Evolutionary conservation across 2,329 filamentous ascomycete genomes (phyloP), one percentile per base, ranked within the genome.

Genomic region (Colletotrichum neosansevieriae): DNA sequence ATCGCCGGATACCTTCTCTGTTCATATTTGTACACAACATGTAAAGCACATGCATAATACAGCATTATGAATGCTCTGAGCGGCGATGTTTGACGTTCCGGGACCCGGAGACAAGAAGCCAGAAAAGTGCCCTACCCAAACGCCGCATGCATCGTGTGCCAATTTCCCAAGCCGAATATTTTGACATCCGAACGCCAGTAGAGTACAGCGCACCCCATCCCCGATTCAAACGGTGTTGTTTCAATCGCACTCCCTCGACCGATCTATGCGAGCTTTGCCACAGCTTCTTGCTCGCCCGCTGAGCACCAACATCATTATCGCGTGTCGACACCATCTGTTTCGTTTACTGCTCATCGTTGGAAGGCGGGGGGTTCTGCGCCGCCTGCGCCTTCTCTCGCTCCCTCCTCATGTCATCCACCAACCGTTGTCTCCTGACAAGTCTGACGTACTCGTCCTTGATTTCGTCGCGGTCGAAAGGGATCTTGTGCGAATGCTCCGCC

Each of bases 381-480:
- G 72, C 73, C 61, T 74, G 69, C 32, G 70, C 63, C 21, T 75
- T 76, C 75, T 84, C 81, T 15, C 77, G 75, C 47, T 81, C 81
- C 63, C 83, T 77, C 68, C 83, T 79, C 63, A 79, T 88, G 86
- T 98, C 87, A 84, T 97, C 83, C 86, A 94, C 86, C 88, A 96
- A 90, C 87, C 97, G 72, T 72, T 88, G 81, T 63, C 84, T 79
- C 62, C 83, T 81, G 77, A 87, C 89, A 77, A 96, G 84, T 71
- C 93, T 85, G 76, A 92, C 86, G 72, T 97, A 84, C 83, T 99
- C 96, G 71, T 86, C 87, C 66, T 91, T 87, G 75, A 99, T 96
- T 80, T 97, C 93, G 63, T 96, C 92, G 71, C 86, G 85, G 73
- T 96, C 92, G 68, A 88, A 88, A 2, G 93, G 93, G 51, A 96